A percentile compares a stretch with the other conserved stretches of the same genome.
Conservation (phyloP, 2,329 filamentous ascomycete genomes). For the Aspergillus ruber region DNA sequence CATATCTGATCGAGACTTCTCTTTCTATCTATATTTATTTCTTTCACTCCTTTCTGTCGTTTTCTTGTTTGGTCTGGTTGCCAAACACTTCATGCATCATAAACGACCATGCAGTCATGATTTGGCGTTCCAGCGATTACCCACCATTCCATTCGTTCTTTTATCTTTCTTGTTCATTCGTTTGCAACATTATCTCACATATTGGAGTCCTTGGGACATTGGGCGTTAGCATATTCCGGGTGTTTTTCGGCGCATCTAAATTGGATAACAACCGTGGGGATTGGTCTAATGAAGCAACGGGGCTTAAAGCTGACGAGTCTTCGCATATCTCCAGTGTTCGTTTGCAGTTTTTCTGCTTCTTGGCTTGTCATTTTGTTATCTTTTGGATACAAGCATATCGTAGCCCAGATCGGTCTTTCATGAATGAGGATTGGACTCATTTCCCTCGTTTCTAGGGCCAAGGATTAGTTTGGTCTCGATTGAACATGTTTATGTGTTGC, state of each 20-base stretch:
- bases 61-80: constrained; percentile 5
- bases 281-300: constrained; percentile 21
- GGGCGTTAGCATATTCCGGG: constrained; percentile 13
- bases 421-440: constrained; percentile 7
- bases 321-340: constrained; percentile 3
- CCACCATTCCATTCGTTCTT: neutral
- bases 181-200: constrained; percentile 8
- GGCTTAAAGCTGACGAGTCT: constrained; percentile 11
- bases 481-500: too few relatives aligned
- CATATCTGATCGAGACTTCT: neutral
- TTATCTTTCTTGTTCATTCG: constrained; percentile 6
- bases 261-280: constrained; percentile 13
- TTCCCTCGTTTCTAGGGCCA: neutral
- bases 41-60: constrained; percentile 8
- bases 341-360: neutral
- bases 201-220: constrained; percentile 7
- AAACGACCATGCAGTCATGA: constrained; percentile 13
- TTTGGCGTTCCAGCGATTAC: constrained; percentile 13
- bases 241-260: constrained; percentile 17
- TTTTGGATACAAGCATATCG: constrained; percentile 8
- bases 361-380: constrained; percentile 2
- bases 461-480: too few relatives aligned
- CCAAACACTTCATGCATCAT: neutral
- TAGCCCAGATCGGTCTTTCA: constrained; percentile 5
- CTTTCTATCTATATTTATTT: constrained; percentile 1